These are phyloP conservation scores for Nitzschia putrida DNA, from an alignment of 108 stramenopile species.

Conservation along the genomic window DNA sequence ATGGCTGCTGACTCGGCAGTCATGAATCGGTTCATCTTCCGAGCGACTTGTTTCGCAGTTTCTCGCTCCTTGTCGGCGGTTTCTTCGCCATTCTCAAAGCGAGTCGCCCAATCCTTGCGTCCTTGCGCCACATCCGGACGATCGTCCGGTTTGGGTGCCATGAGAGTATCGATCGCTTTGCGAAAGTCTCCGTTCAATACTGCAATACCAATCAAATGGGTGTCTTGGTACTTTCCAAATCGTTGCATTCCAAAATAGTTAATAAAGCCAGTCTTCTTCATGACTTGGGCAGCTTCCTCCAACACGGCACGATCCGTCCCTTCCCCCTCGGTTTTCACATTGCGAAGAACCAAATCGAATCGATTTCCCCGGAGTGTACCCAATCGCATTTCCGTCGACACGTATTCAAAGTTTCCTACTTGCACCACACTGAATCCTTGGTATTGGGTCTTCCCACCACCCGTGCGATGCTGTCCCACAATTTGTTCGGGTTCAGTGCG, in stretches of 20 bases:
- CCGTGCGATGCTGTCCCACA: slow-evolving; percentile 35
- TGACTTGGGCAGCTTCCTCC: slow-evolving; percentile 51
- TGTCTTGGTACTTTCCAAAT: slow-evolving; percentile 88
- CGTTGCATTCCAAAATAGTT: slow-evolving; percentile 96
- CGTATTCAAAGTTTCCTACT: slow-evolving; percentile 80
- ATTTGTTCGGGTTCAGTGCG: slow-evolving; percentile 63
- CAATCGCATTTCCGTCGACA: slow-evolving; percentile 60
- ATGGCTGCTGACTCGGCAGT: slow-evolving; percentile 70
- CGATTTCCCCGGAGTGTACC: slow-evolving; percentile 84
- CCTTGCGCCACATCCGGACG: slow-evolving; percentile 48
- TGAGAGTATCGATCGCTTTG: slow-evolving; percentile 77
- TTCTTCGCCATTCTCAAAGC: slow-evolving; percentile 49
- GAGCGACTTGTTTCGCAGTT: slow-evolving; percentile 47
- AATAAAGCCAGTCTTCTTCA: slow-evolving; percentile 78
- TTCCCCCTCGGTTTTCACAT: slow-evolving; percentile 41
- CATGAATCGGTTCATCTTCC: slow-evolving; percentile 65
- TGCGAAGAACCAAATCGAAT: slow-evolving; percentile 85
- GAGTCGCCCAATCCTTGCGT: slow-evolving; percentile 64
- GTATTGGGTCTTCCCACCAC: slow-evolving; percentile 61
- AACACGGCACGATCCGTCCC: slow-evolving; percentile 24
- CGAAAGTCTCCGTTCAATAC: slow-evolving; percentile 79
- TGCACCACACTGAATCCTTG: slow-evolving; percentile 59
- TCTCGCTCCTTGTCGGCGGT: slow-evolving; percentile 58
- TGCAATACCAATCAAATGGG: slow-evolving; percentile 77
- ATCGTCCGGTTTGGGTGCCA: slow-evolving; percentile 75